Evolutionary conservation across 2,329 filamentous ascomycete genomes (phyloP).

Genomic region (Lachnellula cervina): DNA sequence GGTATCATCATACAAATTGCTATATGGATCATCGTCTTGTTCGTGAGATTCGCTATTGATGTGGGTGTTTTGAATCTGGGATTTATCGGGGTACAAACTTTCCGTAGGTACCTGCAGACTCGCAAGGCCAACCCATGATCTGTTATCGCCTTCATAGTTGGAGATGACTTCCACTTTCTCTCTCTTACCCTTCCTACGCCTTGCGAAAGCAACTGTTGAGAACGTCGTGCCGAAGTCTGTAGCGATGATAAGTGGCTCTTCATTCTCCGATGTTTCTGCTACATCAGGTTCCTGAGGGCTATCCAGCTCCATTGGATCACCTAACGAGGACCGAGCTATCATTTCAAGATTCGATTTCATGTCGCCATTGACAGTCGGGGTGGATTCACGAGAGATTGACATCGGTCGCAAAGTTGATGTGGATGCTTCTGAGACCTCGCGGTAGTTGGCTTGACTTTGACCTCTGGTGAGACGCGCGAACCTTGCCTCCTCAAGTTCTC

Average conservation of each 20-base stretch:
- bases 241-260: constrained; percentile 3
- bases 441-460: not conserved
- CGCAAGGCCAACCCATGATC: not conserved
- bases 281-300: not conserved
- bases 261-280: not conserved
- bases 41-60: not conserved
- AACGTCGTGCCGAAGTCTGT: constrained; percentile 14
- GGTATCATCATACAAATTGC: not conserved
- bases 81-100: constrained; percentile 7
- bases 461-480: not conserved
- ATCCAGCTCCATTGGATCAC: not conserved
- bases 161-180: not conserved
- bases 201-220: constrained; percentile 8
- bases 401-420: not conserved
- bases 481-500: not conserved
- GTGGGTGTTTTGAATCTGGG: not conserved
- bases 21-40: not conserved
- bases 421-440: constrained; percentile 1
- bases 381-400: not conserved
- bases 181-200: not conserved
- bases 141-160: not conserved
- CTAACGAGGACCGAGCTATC: not conserved
- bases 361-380: not conserved
- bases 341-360: not conserved
- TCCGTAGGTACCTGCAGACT: constrained; percentile 8